These are phyloP conservation scores for Neohortaea acidophila DNA, from an alignment of 495 filamentous ascomycete genomes.

Conservation along the genomic window DNA sequence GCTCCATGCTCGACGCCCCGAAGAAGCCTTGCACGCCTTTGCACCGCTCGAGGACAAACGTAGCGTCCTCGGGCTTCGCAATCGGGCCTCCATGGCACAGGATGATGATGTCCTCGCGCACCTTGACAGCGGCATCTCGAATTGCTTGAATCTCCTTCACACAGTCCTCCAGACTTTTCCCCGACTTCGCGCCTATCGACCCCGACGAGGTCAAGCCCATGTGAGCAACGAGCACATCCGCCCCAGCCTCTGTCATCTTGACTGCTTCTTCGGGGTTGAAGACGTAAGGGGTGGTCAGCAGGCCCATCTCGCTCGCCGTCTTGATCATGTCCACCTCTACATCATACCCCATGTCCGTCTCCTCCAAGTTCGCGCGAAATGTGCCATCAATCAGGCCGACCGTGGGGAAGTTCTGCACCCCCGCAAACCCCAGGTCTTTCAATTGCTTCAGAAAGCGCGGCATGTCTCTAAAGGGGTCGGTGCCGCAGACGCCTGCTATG, in stretches of 20 bases:
- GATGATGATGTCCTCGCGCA: slow-evolving; percentile 45
- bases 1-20: slow-evolving; percentile 57
- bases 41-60: slow-evolving; percentile 43
- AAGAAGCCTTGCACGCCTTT: slow-evolving; percentile 54
- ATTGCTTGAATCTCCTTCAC: slow-evolving; percentile 46
- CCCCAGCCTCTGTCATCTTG: slow-evolving; percentile 46
- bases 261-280: slow-evolving; percentile 44
- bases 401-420: slow-evolving; percentile 60
- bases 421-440: slow-evolving; percentile 43
- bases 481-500: slow-evolving; percentile 51
- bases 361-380: slow-evolving; percentile 51
- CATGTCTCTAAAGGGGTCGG: slow-evolving; percentile 49
- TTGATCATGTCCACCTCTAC: slow-evolving; percentile 49
- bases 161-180: slow-evolving; percentile 46
- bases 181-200: slow-evolving; percentile 44
- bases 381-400: slow-evolving; percentile 55
- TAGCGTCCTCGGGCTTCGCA: slow-evolving; percentile 44
- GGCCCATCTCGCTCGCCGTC: slow-evolving; percentile 37
- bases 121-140: slow-evolving; percentile 39
- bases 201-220: slow-evolving; percentile 53
- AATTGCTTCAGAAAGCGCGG: slow-evolving; percentile 41
- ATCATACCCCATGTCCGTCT: slow-evolving; percentile 54
- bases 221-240: slow-evolving; percentile 54
- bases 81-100: slow-evolving; percentile 58
- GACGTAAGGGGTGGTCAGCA: slow-evolving; percentile 55